A percentile compares a stretch with the other conserved stretches of the same genome.
Conservation (phyloP, 169 alveolate genomes). For the Amoebophrya sp. region DNA sequence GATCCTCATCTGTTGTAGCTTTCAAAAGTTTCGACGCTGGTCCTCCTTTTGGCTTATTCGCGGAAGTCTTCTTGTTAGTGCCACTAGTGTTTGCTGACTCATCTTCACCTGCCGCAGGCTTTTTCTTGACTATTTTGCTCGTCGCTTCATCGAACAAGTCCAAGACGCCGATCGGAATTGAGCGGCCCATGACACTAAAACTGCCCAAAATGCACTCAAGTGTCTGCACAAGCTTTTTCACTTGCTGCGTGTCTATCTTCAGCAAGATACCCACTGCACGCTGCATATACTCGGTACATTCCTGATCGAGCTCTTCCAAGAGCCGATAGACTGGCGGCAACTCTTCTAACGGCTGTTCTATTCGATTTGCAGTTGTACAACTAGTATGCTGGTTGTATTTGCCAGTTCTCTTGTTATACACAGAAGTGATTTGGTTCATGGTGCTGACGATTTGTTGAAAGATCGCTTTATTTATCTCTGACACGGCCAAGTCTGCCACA, state of each 20-base stretch:
- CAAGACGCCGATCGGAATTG: not conserved
- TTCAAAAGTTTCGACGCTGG: no score
- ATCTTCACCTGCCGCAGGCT: no score
- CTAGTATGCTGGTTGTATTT: no score
- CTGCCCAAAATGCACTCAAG: not conserved
- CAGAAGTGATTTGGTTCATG: no score
- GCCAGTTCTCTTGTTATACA: no score
- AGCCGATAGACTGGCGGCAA: not conserved
- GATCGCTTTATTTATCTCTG: not conserved
- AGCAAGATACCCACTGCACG: not conserved
- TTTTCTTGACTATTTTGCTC: no score
- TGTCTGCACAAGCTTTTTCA: not conserved
- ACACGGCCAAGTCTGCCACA: not conserved
- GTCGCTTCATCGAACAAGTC: not conserved
- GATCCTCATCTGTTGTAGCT: no score
- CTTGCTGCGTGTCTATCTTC: not conserved
- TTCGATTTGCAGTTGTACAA: not conserved
- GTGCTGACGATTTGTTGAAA: not conserved
- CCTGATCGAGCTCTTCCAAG: not conserved
- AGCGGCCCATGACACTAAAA: not conserved
- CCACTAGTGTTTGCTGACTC: no score
- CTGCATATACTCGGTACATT: not conserved
- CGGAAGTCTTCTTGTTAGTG: no score
- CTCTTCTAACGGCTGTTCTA: not conserved
- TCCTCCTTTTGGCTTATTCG: no score